A percentile compares a stretch with the other conserved stretches of the same genome.
phyloP scores from a whole-genome alignment of 2,329 filamentous ascomycete species.

The Penicillium sumatraense region DNA sequence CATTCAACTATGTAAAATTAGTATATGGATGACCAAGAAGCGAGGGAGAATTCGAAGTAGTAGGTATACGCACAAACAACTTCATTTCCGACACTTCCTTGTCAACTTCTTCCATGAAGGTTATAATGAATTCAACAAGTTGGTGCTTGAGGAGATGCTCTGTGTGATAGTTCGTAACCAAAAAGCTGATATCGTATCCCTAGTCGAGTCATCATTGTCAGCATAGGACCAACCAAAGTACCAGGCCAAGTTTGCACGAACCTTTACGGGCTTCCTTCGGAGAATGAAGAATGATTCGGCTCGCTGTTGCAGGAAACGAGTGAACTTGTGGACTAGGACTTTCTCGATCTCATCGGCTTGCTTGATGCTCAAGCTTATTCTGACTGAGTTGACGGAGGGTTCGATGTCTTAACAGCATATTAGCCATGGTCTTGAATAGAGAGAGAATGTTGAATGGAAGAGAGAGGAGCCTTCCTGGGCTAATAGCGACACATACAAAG shows the following conservation, averaged over 20 bases:
- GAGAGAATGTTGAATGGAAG: conserved; percentile 40
- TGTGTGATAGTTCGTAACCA: conserved; percentile 98
- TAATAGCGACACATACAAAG: conserved; percentile 64
- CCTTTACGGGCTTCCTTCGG: conserved; percentile 92
- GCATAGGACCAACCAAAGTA: neutral
- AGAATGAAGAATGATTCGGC: conserved; percentile 98
- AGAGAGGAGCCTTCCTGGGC: no score
- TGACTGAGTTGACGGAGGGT: conserved; percentile 94
- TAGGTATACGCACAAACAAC: conserved; percentile 75
- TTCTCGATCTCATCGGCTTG: conserved; percentile 99
- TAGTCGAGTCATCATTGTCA: conserved; percentile 38
- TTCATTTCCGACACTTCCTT: conserved; percentile 99
- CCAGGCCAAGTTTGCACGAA: conserved; percentile 45
- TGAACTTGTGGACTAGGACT: conserved; percentile 95
- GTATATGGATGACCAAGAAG: neutral
- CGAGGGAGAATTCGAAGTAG: neutral
- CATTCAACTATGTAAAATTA: conserved; percentile 73
- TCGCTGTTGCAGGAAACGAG: conserved; percentile 91
- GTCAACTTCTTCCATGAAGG: conserved; percentile 99
- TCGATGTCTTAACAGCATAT: conserved; percentile 41
- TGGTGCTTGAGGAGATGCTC: conserved; percentile 99
- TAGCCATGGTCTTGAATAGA: neutral
- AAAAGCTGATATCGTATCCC: conserved; percentile 98
- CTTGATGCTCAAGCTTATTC: conserved; percentile 98
- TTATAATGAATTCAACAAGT: conserved; percentile 97